Conservation (phyloP, 1,139 yeast genomes). For the Kodamaea anthophila region DNA sequence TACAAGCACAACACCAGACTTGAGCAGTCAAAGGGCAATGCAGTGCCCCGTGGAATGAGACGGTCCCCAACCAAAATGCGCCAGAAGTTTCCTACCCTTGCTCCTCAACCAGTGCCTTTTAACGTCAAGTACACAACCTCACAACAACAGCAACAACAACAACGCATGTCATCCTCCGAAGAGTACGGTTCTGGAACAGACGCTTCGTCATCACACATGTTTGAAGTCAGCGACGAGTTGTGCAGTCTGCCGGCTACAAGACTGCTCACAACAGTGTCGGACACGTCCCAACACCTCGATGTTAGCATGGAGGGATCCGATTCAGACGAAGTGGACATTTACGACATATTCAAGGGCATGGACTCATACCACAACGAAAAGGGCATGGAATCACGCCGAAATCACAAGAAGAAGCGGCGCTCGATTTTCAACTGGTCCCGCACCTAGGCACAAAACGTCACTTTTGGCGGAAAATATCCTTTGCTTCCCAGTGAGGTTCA, state of each 20-base stretch:
- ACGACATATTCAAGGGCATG: constrained; percentile 5
- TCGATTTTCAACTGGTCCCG: constrained; percentile 2
- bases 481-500: too few species aligned
- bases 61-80: too few species aligned
- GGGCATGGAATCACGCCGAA: too few species aligned
- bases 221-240: constrained; percentile 8
- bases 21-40: too few species aligned
- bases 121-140: too few species aligned
- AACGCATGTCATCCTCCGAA: constrained; percentile 1
- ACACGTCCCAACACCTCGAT: constrained; percentile 1
- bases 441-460: too few species aligned
- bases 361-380: too few species aligned
- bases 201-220: constrained; percentile 6
- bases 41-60: too few species aligned
- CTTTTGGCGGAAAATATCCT: too few species aligned
- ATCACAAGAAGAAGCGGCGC: constrained; percentile 1
- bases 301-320: constrained; percentile 3
- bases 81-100: too few species aligned
- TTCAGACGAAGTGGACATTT: constrained; percentile 4
- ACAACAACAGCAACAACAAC: neutral
- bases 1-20: too few species aligned
- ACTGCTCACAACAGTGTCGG: constrained; percentile 6
- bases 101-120: too few species aligned
- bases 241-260: constrained; percentile 7
- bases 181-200: constrained; percentile 3